phyloP scores from a whole-genome alignment of 768 basidiomycete species.

The Tremella yokohamensis region DNA sequence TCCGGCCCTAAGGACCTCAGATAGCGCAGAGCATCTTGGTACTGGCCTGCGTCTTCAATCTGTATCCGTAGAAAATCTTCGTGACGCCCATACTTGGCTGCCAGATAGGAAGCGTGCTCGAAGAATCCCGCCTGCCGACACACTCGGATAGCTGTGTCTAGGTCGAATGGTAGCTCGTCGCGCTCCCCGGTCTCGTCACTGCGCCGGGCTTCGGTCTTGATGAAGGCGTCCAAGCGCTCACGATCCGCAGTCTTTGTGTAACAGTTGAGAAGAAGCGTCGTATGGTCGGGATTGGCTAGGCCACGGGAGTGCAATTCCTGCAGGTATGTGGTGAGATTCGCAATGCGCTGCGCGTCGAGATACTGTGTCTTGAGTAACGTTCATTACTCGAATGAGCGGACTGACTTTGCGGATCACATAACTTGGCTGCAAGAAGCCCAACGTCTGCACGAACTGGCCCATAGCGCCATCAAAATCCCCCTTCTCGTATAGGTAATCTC shows the following conservation, averaged over 20 bases:
- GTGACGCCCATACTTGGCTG: slow-evolving; percentile 82
- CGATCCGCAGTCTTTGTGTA: slow-evolving; percentile 97
- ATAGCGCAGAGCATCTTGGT: slow-evolving; percentile 74
- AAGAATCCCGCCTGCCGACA: slow-evolving; percentile 96
- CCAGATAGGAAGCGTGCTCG: slow-evolving; percentile 88
- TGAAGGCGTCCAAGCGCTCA: slow-evolving; percentile 79
- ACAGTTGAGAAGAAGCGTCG: slow-evolving; percentile 90
- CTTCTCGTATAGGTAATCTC: slow-evolving; percentile 84
- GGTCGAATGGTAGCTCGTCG: slow-evolving; percentile 83
- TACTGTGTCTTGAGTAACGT: slow-evolving; percentile 59
- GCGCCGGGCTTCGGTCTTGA: slow-evolving; percentile 71
- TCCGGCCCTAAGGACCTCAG: slow-evolving; percentile 72
- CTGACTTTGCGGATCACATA: slow-evolving; percentile 93
- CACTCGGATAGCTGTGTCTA: slow-evolving; percentile 94
- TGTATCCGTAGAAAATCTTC: slow-evolving; percentile 91
- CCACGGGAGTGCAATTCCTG: slow-evolving; percentile 88
- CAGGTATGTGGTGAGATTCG: slow-evolving; percentile 89
- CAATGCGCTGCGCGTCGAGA: slow-evolving; percentile 91
- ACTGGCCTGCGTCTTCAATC: slow-evolving; percentile 85
- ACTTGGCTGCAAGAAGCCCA: slow-evolving; percentile 83
- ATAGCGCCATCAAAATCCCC: slow-evolving; percentile 90
- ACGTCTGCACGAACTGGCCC: slow-evolving; percentile 85
- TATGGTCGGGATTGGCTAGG: slow-evolving; percentile 92
- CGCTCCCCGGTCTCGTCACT: slow-evolving; percentile 49
- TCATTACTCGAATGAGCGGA: slow-evolving; percentile 7